Evolutionary conservation across 2,329 filamentous ascomycete species (phyloP).

Genomic region (Fusarium sp.): DNA sequence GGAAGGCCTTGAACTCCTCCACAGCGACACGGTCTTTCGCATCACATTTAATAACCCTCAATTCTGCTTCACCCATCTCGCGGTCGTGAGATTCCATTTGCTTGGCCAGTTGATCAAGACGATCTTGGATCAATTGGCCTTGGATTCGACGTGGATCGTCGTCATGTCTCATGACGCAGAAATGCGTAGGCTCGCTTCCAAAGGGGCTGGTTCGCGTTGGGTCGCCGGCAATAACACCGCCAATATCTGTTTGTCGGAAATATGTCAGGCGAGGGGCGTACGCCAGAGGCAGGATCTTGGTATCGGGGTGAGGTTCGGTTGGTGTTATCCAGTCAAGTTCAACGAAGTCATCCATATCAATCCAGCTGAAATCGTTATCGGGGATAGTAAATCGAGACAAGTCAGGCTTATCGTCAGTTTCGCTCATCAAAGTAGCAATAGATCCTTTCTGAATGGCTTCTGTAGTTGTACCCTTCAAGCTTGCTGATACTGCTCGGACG

Average conservation of each 20-base stretch:
- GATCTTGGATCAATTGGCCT: conserved; percentile 83
- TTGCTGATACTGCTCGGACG: conserved; percentile 92
- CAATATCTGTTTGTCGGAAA: conserved; percentile 95
- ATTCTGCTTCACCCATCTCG: conserved; percentile 80
- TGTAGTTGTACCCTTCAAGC: conserved; percentile 82
- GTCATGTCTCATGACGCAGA: conserved; percentile 93
- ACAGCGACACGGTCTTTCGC: conserved; percentile 64
- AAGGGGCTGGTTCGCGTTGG: conserved; percentile 88
- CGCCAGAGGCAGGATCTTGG: conserved; percentile 91
- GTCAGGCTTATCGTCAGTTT: conserved; percentile 73
- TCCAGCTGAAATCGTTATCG: conserved; percentile 95
- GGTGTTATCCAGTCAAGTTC: conserved; percentile 97
- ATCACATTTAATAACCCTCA: conserved; percentile 69
- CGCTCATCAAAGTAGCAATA: conserved; percentile 63
- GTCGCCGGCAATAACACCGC: conserved; percentile 82
- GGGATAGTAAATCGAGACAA: conserved; percentile 94
- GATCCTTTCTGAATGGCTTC: conserved; percentile 78
- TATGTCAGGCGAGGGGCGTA: conserved; percentile 97
- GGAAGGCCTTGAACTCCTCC: conserved; percentile 71
- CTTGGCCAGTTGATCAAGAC: conserved; percentile 80
- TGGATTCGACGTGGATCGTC: conserved; percentile 92
- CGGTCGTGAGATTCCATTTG: conserved; percentile 83
- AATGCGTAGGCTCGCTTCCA: conserved; percentile 91
- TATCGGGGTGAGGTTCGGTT: conserved; percentile 89
- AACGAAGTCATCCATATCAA: conserved; percentile 99